A percentile compares a stretch with the other conserved stretches of the same genome.
phyloP scores from a whole-genome alignment of 2,329 filamentous ascomycete genomes.

The Exophiala bonariae region DNA sequence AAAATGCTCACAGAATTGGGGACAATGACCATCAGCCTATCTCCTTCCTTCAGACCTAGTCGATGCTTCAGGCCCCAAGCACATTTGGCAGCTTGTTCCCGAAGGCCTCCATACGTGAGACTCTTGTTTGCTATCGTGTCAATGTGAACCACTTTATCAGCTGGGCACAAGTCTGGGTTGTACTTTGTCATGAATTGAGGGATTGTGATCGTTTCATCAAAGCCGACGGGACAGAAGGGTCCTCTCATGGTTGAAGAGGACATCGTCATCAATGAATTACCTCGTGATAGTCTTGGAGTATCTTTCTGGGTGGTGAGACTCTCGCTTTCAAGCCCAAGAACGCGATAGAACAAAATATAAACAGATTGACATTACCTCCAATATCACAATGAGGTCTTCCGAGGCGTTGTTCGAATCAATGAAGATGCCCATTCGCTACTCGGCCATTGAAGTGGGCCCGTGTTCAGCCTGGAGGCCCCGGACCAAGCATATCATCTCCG shows the following conservation, averaged over 20 bases:
- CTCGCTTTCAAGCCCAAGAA: too few relatives aligned
- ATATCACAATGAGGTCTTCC: too few relatives aligned
- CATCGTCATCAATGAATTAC: background rate
- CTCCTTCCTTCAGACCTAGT: slow-evolving; percentile 24
- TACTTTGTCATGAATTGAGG: slow-evolving; percentile 29
- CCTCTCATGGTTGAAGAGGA: background rate
- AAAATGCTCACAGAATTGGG: slow-evolving; percentile 26
- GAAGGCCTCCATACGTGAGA: slow-evolving; percentile 31
- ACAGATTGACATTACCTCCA: too few relatives aligned
- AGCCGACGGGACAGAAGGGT: slow-evolving; percentile 7
- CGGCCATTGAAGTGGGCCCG: too few relatives aligned
- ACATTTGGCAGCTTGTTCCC: slow-evolving; percentile 24
- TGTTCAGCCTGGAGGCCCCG: too few relatives aligned
- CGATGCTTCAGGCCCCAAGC: slow-evolving; percentile 28
- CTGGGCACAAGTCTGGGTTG: slow-evolving; percentile 29
- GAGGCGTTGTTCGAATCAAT: too few relatives aligned
- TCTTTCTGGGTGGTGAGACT: too few relatives aligned
- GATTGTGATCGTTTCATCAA: slow-evolving; percentile 25
- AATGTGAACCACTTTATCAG: slow-evolving; percentile 29
- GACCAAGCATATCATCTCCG: too few relatives aligned
- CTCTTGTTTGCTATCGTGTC: slow-evolving; percentile 28
- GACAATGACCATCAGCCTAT: slow-evolving; percentile 28
- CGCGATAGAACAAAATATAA: too few relatives aligned
- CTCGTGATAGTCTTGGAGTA: too few relatives aligned
- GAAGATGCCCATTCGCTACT: too few relatives aligned